Evolutionary conservation across 202 grass and related monocot species (phyloP).

Genomic region (Saccharum hybrid): DNA sequence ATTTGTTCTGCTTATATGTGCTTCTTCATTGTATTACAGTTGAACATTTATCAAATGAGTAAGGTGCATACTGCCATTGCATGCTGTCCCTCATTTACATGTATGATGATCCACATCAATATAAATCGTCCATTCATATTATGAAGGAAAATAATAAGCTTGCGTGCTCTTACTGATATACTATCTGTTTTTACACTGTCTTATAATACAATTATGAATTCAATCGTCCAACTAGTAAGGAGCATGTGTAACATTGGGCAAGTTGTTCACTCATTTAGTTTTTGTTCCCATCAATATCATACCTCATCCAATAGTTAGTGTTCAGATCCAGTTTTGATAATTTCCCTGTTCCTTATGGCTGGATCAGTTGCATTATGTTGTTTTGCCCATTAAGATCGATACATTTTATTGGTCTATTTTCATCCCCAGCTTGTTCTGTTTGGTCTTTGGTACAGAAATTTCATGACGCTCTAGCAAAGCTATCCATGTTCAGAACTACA

Average conservation of each 20-base stretch:
- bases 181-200: not conserved
- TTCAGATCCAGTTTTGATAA: not conserved
- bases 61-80: not conserved
- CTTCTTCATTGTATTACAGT: slow-evolving; percentile 5
- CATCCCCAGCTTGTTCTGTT: not conserved
- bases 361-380: not conserved
- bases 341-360: not conserved
- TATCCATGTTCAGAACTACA: not conserved
- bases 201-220: not conserved
- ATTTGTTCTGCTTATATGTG: not conserved
- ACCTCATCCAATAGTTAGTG: not conserved
- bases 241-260: slow-evolving; percentile 4
- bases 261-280: not conserved
- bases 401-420: not conserved
- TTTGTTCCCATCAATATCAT: not conserved
- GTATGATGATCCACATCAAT: not conserved
- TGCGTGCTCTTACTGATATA: not conserved
- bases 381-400: not conserved
- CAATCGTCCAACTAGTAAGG: not conserved
- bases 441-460: not conserved
- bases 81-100: not conserved
- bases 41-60: not conserved
- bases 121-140: not conserved
- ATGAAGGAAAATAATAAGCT: not conserved
- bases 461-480: not conserved